A percentile compares a stretch with the other conserved stretches of the same genome.
Conservation (phyloP, 2,329 filamentous ascomycete genomes). For the Microdochium paspali region DNA sequence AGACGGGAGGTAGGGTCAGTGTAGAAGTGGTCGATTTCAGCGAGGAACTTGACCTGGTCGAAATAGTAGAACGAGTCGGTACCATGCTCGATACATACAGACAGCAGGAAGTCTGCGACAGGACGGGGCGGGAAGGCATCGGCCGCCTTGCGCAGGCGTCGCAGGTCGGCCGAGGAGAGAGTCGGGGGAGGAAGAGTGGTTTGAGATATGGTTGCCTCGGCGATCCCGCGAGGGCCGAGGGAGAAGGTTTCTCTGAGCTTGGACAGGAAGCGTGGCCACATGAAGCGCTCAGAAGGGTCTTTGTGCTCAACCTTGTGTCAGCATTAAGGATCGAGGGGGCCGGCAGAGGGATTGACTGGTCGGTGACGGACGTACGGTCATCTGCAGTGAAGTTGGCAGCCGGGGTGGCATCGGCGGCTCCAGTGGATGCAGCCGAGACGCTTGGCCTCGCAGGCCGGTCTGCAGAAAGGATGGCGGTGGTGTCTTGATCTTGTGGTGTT, state of each 20-base stretch:
- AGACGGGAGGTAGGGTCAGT: conserved; percentile 8
- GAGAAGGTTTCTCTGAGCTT: conserved; percentile 16
- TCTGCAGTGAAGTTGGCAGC: conserved; percentile 3
- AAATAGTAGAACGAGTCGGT: conserved; percentile 20
- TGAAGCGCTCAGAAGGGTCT: conserved; percentile 9
- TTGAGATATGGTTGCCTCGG: conserved; percentile 12
- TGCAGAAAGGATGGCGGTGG: no score
- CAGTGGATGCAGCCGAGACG: conserved; percentile 6
- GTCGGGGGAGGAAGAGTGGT: conserved; percentile 3
- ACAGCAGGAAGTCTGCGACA: conserved; percentile 18
- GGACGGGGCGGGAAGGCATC: conserved; percentile 14
- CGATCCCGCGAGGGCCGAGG: conserved; percentile 9
- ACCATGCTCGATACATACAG: conserved; percentile 16
- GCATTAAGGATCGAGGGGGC: not conserved
- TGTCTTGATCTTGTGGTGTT: no score
- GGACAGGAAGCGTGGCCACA: conserved; percentile 18
- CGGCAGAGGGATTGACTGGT: not conserved
- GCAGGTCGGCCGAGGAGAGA: conserved; percentile 8
- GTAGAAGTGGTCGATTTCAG: conserved; percentile 16
- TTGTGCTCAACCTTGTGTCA: not conserved
- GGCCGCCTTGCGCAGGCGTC: conserved; percentile 11
- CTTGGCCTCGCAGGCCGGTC: not conserved
- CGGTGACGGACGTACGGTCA: not conserved
- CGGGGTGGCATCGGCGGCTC: not conserved
- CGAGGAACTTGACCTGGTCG: conserved; percentile 13